Percentiles rank a stretch among this genome's conserved stretches.
phyloP scores from a whole-genome alignment of 331 rosid species.

The Pyrus hybrid region DNA sequence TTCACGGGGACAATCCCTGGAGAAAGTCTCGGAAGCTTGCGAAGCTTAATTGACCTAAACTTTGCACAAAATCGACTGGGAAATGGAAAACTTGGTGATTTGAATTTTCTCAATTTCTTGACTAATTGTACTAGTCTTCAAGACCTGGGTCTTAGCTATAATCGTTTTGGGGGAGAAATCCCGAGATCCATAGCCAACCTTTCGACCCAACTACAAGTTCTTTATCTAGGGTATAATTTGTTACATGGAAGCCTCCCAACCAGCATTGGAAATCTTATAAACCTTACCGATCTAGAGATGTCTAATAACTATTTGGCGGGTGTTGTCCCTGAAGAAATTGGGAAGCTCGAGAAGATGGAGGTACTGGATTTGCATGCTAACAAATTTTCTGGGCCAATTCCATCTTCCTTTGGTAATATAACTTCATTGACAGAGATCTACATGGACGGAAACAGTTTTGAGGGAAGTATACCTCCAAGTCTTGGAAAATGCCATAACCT shows the following conservation, averaged over 20 bases:
- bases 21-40: conserved; percentile 28
- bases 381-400: background rate
- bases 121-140: background rate
- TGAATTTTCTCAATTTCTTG: background rate
- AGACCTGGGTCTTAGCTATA: fast-evolving
- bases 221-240: fast-evolving
- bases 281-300: background rate
- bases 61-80: background rate
- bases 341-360: background rate
- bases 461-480: conserved; percentile 7
- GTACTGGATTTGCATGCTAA: fast-evolving
- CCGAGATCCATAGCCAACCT: background rate
- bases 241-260: background rate
- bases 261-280: background rate
- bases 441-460: background rate
- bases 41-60: background rate
- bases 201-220: background rate
- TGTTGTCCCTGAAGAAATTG: background rate
- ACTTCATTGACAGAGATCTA: background rate
- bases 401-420: background rate
- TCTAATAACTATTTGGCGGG: background rate
- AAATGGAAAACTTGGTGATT: background rate
- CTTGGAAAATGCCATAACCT: conserved; percentile 9
- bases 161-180: background rate
- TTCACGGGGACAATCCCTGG: conserved; percentile 24